Evolutionary conservation across 1,284 basidiomycete species (phyloP).

Genomic region (Anthracocystis walkeri): DNA sequence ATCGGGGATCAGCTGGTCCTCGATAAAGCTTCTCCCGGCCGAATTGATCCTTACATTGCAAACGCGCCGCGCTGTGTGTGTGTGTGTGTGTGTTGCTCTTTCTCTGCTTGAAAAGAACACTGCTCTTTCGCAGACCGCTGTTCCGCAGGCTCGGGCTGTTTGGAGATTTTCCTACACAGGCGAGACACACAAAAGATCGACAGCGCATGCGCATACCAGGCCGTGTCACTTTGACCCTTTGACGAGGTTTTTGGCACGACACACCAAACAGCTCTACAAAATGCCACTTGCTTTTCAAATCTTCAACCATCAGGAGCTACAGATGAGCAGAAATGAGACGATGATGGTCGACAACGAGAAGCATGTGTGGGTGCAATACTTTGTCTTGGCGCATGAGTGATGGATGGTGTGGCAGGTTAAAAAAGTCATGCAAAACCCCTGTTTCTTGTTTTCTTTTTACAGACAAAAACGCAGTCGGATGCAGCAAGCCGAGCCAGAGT

Average conservation of each 20-base stretch:
- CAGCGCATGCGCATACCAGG: conserved; percentile 30
- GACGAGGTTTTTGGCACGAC: neutral
- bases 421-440: conserved; percentile 13
- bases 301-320: neutral
- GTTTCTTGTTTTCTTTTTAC: neutral
- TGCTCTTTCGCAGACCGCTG: too few species aligned
- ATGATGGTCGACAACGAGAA: neutral
- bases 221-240: neutral
- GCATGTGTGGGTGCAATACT: too few species aligned
- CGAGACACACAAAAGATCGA: conserved; percentile 43
- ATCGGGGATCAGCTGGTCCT: conserved; percentile 16
- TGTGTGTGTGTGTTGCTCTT: neutral
- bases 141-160: conserved; percentile 7
- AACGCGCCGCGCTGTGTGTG: neutral
- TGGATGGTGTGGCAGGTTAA: neutral
- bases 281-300: too few species aligned
- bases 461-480: neutral
- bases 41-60: neutral
- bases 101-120: too few species aligned
- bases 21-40: conserved; percentile 5
- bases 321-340: neutral
- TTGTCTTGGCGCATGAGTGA: conserved; percentile 5
- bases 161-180: conserved; percentile 4
- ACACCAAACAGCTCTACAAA: too few species aligned
- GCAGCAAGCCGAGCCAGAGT: conserved; percentile 10